These are phyloP conservation scores for Clarireedia sp. DNA, from an alignment of 2,329 filamentous ascomycete genomes.

Conservation along the genomic window DNA sequence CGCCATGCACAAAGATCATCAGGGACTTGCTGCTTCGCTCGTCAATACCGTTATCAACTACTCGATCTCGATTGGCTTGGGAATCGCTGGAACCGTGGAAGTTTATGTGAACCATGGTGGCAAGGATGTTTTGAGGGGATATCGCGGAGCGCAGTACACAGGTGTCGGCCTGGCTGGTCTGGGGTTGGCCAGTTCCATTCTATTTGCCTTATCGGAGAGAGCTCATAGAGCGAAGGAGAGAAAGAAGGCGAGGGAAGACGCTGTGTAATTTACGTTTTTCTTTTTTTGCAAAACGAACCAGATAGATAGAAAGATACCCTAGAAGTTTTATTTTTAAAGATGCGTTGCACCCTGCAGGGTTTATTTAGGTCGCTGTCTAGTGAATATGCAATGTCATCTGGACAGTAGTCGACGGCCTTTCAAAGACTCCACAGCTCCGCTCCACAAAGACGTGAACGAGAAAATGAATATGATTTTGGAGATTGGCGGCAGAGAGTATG, in stretches of 20 bases:
- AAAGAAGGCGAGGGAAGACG: not conserved
- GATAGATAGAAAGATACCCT: not conserved
- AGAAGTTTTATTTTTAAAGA: not conserved
- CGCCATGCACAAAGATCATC: slow-evolving; percentile 38
- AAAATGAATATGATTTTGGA: too few species aligned
- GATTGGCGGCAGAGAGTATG: too few species aligned
- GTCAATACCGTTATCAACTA: slow-evolving; percentile 40
- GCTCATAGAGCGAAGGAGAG: slow-evolving; percentile 7
- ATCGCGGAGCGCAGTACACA: slow-evolving; percentile 6
- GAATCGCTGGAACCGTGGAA: slow-evolving; percentile 37
- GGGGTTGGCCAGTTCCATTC: slow-evolving; percentile 30
- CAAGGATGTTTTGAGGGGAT: slow-evolving; percentile 2
- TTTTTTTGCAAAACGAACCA: not conserved
- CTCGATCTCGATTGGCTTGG: slow-evolving; percentile 35
- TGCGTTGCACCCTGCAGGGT: too few species aligned
- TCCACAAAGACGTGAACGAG: too few species aligned
- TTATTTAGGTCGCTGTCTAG: too few species aligned
- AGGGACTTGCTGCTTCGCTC: slow-evolving; percentile 43
- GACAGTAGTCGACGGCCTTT: too few species aligned
- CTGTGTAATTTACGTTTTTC: not conserved
- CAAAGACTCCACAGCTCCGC: too few species aligned
- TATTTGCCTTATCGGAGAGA: slow-evolving; percentile 23
- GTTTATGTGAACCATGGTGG: slow-evolving; percentile 16
- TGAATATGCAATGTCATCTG: too few species aligned
- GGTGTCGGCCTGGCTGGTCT: slow-evolving; percentile 24